Conservation (phyloP, 164 flowering plant genomes). For the Litsea cubeba region DNA sequence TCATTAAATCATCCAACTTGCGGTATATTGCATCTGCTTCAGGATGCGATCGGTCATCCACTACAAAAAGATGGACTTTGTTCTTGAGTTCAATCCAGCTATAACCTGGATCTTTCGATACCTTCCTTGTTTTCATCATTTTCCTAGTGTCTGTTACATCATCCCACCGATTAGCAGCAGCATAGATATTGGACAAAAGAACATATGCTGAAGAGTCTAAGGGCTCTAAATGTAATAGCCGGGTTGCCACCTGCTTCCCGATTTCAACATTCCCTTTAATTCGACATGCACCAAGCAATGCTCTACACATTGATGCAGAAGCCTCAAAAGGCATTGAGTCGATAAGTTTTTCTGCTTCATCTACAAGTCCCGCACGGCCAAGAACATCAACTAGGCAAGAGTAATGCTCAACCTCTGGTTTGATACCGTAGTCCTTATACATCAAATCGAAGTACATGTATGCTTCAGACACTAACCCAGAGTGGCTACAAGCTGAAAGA, state of each 20-base stretch:
- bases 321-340: slow-evolving; percentile 42
- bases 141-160: slow-evolving; percentile 43
- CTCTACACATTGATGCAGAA: slow-evolving; percentile 47
- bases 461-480: slow-evolving; percentile 55
- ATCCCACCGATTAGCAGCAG: slow-evolving; percentile 44
- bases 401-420: slow-evolving; percentile 56
- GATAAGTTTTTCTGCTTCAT: slow-evolving; percentile 47
- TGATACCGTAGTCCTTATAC: slow-evolving; percentile 32
- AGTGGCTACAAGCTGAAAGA: slow-evolving; percentile 64
- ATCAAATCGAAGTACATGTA: slow-evolving; percentile 34
- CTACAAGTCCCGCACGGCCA: slow-evolving; percentile 58
- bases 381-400: slow-evolving; percentile 63
- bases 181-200: slow-evolving; percentile 59
- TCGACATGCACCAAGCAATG: slow-evolving; percentile 61
- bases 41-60: slow-evolving; percentile 51
- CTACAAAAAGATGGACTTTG: slow-evolving; percentile 49
- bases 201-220: slow-evolving; percentile 50
- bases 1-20: slow-evolving; percentile 38
- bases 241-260: slow-evolving; percentile 40
- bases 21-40: slow-evolving; percentile 33
- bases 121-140: slow-evolving; percentile 40
- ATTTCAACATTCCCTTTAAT: slow-evolving; percentile 35
- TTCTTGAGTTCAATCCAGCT: slow-evolving; percentile 66
- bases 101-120: slow-evolving; percentile 63
- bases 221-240: slow-evolving; percentile 48